These are phyloP conservation scores for Cryptosporidium parvum DNA, from an alignment of 169 alveolate species.

Conservation along the genomic window DNA sequence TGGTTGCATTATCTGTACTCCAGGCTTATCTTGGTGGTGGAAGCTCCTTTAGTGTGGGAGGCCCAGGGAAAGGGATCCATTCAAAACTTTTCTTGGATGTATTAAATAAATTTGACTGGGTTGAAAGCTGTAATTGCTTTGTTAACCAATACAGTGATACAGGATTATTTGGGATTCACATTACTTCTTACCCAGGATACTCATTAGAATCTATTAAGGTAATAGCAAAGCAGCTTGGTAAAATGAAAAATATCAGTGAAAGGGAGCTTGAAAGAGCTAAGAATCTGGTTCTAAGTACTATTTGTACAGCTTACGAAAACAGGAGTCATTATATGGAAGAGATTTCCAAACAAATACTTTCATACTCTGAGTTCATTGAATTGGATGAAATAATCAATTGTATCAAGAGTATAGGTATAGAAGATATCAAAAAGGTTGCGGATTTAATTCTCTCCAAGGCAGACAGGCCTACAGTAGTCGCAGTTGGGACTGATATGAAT, in stretches of 20 bases:
- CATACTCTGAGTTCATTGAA: conserved; percentile 30
- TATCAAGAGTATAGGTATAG: conserved; percentile 6
- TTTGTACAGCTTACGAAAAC: conserved; percentile 86
- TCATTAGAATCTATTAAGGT: conserved; percentile 81
- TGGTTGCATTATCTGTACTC: conserved; percentile 12
- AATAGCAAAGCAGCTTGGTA: conserved; percentile 82
- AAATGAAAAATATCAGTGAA: conserved; percentile 80
- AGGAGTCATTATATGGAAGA: conserved; percentile 86
- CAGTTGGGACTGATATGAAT: conserved; percentile 23
- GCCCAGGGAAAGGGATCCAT: conserved; percentile 94
- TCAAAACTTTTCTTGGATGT: conserved; percentile 87
- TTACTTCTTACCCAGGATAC: conserved; percentile 84
- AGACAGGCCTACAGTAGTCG: conserved; percentile 50
- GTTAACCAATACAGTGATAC: conserved; percentile 89
- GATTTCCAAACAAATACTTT: conserved; percentile 84
- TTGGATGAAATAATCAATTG: conserved; percentile 27
- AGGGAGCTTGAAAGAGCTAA: conserved; percentile 88
- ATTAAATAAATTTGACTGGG: conserved; percentile 86
- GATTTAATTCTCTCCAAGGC: conserved; percentile 3
- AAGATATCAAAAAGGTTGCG: conserved; percentile 30
- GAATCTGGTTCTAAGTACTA: conserved; percentile 84
- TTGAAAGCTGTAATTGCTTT: conserved; percentile 91
- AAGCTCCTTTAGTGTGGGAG: conserved; percentile 92
- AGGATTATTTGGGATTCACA: conserved; percentile 90
- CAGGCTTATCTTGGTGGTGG: conserved; percentile 89